Evolutionary conservation across 805 yeast species (phyloP), one percentile per base, ranked within the genome.

Genomic region (Yarrowia bubula): DNA sequence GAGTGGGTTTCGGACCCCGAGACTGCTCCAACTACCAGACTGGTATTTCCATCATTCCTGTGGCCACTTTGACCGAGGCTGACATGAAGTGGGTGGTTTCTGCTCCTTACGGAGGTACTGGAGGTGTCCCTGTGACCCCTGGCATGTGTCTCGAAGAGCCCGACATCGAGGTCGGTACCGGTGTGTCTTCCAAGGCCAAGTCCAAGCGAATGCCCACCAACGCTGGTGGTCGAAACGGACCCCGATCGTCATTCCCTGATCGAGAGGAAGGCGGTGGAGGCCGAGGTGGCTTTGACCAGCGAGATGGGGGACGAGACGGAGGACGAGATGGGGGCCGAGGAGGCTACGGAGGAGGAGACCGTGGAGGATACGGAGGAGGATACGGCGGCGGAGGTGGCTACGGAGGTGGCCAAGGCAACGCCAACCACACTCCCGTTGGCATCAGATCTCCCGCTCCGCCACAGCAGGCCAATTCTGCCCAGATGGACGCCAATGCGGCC

Each of bases 1-100:
- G 98, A 70, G 98, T 95, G 68, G 99, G 99, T 1, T 95, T 89
- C 73, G 99, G 99, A 4, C 99, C 99, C 64, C 86, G 99, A 79
- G 98, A 95, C 75, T 93, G 98, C 79, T 90, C 97, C 75, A 96
- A 95, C 76, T 95, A 95, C 76, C 92, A 87, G 73, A 87, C 87
- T 66, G 99, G 99, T 68, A 82, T 87, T 42, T 88, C 96, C 67
- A 84, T 92, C 41, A 91, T 95, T 67, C 97, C 98, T 14, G 78
- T 95, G 58, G 84, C 84, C 66, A 84, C 97, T 71, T 81, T 95
- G 70, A 95, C 99, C 0, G 99, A 95, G 67, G 97, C 98, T 18
- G 99, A 95, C 75, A 85, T 82, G 72, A 81, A 88, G 68, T 95
- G 99, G 99, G 84, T 90, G 11, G 88, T 85, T 39, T 79, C 83